Evolutionary conservation across 306 rosid species (phyloP).

Genomic region (Sechiopsis laciniata): DNA sequence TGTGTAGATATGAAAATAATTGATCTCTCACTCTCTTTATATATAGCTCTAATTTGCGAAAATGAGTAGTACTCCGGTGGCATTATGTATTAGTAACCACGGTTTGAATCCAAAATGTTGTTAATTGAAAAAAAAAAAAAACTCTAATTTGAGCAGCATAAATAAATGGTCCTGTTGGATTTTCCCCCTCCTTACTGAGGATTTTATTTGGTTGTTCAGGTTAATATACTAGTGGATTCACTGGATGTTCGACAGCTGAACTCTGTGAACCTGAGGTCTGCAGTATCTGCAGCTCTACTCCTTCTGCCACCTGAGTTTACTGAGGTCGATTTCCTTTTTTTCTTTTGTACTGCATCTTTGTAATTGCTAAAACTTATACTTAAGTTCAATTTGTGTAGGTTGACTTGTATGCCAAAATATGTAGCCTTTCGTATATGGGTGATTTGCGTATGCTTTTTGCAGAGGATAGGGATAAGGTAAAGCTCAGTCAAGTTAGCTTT

Average conservation of each 20-base stretch:
- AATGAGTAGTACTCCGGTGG: no score
- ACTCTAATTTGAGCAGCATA: not conserved
- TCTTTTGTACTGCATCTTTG: constrained; percentile 30
- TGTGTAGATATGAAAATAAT: not conserved
- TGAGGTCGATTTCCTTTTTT: constrained; percentile 48
- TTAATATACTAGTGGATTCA: constrained; percentile 61
- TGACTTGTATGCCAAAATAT: constrained; percentile 83
- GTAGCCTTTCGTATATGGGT: constrained; percentile 82
- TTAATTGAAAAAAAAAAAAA: no score
- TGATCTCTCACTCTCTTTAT: not conserved
- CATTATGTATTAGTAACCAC: no score
- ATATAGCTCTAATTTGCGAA: no score
- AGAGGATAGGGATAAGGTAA: constrained; percentile 85
- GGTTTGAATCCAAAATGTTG: no score
- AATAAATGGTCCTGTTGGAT: not conserved
- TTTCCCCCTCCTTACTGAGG: not conserved
- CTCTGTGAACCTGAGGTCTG: constrained; percentile 75
- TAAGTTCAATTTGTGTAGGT: constrained; percentile 41
- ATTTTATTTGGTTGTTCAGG: constrained; percentile 33
- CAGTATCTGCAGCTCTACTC: constrained; percentile 78
- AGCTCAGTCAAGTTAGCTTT: constrained; percentile 27
- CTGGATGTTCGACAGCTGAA: constrained; percentile 44
- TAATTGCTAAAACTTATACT: constrained; percentile 25
- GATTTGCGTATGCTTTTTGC: constrained; percentile 94
- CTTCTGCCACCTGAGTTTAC: constrained; percentile 75